phyloP scores from a whole-genome alignment of 257 asterid species.

The Osmanthus fragrans region DNA sequence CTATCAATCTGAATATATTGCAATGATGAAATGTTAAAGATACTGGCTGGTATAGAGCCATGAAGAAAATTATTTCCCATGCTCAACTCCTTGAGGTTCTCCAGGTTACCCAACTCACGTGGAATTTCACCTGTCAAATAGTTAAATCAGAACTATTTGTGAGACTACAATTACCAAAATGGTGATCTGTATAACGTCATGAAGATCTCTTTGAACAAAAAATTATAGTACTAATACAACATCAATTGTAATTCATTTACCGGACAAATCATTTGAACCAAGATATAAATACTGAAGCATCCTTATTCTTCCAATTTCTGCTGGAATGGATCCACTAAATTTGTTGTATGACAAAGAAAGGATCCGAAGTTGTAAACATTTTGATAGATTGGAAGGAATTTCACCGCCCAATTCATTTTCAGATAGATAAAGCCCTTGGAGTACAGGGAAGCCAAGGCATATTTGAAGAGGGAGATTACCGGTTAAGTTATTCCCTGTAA shows the following conservation, averaged over 20 bases:
- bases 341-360: constrained; percentile 16
- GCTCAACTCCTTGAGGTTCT: not conserved
- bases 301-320: constrained; percentile 17
- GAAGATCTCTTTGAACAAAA: no score
- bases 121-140: no score
- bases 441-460: constrained; percentile 11
- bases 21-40: constrained; percentile 22
- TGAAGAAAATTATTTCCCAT: constrained; percentile 8
- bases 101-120: not conserved
- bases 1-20: not conserved
- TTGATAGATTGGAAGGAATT: constrained; percentile 26
- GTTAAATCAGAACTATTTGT: not conserved
- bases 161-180: no score
- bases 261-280: constrained; percentile 9
- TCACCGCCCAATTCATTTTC: constrained; percentile 18
- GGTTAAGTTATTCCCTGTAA: constrained; percentile 7
- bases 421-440: constrained; percentile 8
- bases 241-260: not conserved
- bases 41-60: constrained; percentile 17
- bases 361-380: constrained; percentile 21
- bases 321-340: constrained; percentile 25
- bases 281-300: constrained; percentile 16
- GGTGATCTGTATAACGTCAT: no score
- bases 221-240: no score
- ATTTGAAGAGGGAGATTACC: constrained; percentile 20